Conservation (phyloP, 2,329 filamentous ascomycete species). For the Colletotrichum chlorophyti region DNA sequence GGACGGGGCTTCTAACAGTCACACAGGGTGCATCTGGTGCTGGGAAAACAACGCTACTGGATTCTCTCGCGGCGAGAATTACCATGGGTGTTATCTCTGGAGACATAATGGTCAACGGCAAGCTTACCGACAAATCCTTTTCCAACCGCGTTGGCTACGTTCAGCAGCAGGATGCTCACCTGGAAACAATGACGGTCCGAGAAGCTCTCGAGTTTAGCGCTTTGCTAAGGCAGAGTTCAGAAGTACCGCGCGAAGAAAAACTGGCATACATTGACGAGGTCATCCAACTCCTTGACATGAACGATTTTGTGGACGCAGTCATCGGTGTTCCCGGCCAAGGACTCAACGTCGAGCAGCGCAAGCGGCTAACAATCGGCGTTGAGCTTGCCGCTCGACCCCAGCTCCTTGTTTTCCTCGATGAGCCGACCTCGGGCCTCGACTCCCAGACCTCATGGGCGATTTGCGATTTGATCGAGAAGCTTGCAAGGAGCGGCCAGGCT, state of each 20-base stretch:
- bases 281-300: slow-evolving; percentile 44
- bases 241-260: slow-evolving; percentile 47
- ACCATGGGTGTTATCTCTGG: slow-evolving; percentile 78
- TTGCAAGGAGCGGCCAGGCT: slow-evolving; percentile 54
- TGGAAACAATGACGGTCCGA: slow-evolving; percentile 72
- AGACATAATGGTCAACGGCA: slow-evolving; percentile 73
- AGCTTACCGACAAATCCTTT: slow-evolving; percentile 69
- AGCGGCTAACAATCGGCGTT: slow-evolving; percentile 76
- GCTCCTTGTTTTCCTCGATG: slow-evolving; percentile 77
- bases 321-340: slow-evolving; percentile 71
- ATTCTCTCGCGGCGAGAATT: slow-evolving; percentile 74
- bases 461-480: slow-evolving; percentile 72
- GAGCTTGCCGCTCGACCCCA: slow-evolving; percentile 77
- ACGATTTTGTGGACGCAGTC: slow-evolving; percentile 73
- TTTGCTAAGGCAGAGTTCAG: slow-evolving; percentile 68
- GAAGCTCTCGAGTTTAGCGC: slow-evolving; percentile 74
- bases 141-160: slow-evolving; percentile 76
- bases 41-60: slow-evolving; percentile 78
- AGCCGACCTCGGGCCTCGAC: slow-evolving; percentile 79
- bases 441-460: slow-evolving; percentile 80
- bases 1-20: slow-evolving; percentile 28
- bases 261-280: slow-evolving; percentile 39
- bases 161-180: slow-evolving; percentile 75
- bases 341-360: slow-evolving; percentile 50
- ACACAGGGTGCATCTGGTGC: slow-evolving; percentile 69